Percentiles rank a stretch among this genome's conserved stretches.
phyloP scores from a whole-genome alignment of 805 yeast species.

The Schizosaccharomyces lindneri region DNA sequence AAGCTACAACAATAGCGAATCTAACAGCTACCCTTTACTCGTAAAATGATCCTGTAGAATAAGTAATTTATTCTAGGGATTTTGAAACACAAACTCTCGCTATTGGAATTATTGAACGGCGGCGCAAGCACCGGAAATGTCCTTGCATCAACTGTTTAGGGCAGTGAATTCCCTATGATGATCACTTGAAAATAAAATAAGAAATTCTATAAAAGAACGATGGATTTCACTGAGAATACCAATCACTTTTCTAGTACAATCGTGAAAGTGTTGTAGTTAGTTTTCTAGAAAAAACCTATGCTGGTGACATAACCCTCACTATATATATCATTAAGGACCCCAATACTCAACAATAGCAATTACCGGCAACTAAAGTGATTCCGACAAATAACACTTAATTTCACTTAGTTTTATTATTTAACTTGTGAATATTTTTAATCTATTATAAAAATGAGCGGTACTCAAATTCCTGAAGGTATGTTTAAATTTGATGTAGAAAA shows the following conservation, averaged over 20 bases:
- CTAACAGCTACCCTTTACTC: too few species aligned
- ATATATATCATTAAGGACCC: background rate
- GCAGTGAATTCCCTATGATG: too few species aligned
- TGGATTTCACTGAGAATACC: background rate
- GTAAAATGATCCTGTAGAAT: too few species aligned
- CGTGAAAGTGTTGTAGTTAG: background rate
- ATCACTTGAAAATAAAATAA: background rate
- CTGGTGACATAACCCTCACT: background rate
- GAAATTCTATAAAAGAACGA: background rate
- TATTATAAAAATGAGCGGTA: background rate
- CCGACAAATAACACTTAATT: background rate
- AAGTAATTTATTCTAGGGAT: too few species aligned
- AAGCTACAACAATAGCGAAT: too few species aligned
- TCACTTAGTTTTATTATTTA: background rate
- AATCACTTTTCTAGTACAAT: background rate
- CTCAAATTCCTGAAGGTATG: slow-evolving; percentile 1
- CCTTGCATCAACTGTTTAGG: too few species aligned
- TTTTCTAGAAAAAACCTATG: background rate
- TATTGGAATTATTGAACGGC: too few species aligned
- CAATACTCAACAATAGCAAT: background rate
- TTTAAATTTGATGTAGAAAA: background rate
- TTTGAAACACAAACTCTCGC: too few species aligned
- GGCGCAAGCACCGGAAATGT: too few species aligned
- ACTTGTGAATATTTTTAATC: background rate
- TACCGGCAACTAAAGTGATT: background rate